phyloP scores from a whole-genome alignment of 2,329 filamentous ascomycete species.

The Dactylellina sp. region DNA sequence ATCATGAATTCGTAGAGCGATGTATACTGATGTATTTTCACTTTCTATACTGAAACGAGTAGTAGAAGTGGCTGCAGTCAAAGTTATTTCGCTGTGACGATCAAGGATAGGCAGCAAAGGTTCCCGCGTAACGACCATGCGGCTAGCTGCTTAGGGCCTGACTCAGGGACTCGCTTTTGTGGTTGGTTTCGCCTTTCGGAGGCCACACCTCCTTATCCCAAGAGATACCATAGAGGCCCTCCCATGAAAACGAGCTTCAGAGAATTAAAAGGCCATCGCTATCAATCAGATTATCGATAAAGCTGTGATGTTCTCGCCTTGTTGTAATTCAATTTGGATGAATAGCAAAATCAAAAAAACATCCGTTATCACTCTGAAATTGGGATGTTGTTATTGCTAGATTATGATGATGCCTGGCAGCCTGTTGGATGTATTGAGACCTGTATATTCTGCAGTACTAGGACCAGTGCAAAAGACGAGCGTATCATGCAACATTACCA shows the following conservation, averaged over 20 bases:
- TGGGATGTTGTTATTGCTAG: neutral
- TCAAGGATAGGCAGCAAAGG: slow-evolving; percentile 9
- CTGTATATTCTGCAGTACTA: slow-evolving; percentile 14
- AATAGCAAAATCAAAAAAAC: neutral
- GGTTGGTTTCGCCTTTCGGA: slow-evolving; percentile 11
- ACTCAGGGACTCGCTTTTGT: slow-evolving; percentile 3
- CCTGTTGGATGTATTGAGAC: neutral
- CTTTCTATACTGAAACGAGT: neutral
- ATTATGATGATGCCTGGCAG: no score
- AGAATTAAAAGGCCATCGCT: no score
- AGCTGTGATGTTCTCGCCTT: neutral
- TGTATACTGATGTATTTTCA: neutral
- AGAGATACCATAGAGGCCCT: no score
- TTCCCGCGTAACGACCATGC: neutral
- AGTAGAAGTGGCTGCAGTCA: neutral
- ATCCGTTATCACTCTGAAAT: slow-evolving; percentile 13
- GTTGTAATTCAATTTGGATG: no score
- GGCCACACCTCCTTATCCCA: neutral
- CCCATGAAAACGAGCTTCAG: no score
- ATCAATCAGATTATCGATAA: neutral
- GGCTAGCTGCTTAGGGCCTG: slow-evolving; percentile 1
- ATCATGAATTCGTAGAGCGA: no score
- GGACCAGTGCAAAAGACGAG: neutral
- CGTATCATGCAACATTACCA: neutral
- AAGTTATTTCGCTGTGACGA: neutral